Evolutionary conservation across 768 basidiomycete genomes (phyloP).

Genomic region (Tylopilus plumbeoviolaceoides): DNA sequence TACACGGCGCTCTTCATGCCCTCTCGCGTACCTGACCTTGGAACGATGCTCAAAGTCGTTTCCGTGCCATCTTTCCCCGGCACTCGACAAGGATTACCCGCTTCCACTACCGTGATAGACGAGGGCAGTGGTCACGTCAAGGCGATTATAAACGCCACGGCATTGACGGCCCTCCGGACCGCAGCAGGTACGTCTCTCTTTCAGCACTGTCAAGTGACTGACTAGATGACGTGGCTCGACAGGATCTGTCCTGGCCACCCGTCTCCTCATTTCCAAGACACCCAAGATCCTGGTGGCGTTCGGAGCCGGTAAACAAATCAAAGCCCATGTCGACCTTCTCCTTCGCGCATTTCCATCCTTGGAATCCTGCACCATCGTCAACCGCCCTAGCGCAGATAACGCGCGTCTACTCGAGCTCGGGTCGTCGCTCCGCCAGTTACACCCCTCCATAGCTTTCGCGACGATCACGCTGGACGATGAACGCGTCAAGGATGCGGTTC

Average conservation of each 20-base stretch:
- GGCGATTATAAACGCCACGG: slow-evolving; percentile 74
- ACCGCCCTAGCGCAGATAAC: slow-evolving; percentile 46
- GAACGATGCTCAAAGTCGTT: slow-evolving; percentile 78
- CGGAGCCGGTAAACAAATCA: slow-evolving; percentile 70
- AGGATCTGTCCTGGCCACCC: slow-evolving; percentile 70
- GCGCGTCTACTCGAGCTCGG: slow-evolving; percentile 42
- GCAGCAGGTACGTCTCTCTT: slow-evolving; percentile 57
- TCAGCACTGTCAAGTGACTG: not conserved
- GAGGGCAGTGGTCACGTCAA: slow-evolving; percentile 64
- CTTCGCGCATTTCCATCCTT: slow-evolving; percentile 56
- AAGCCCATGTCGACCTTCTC: slow-evolving; percentile 60
- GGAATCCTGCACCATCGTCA: slow-evolving; percentile 53
- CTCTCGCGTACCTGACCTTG: slow-evolving; percentile 48
- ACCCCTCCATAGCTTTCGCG: slow-evolving; percentile 24
- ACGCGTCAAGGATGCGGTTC: slow-evolving; percentile 11
- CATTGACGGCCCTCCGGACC: slow-evolving; percentile 75
- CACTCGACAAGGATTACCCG: slow-evolving; percentile 61
- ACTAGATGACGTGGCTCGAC: not conserved
- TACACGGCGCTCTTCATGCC: slow-evolving; percentile 84
- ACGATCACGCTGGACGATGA: slow-evolving; percentile 7
- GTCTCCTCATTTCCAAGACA: slow-evolving; percentile 40
- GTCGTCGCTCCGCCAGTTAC: slow-evolving; percentile 22
- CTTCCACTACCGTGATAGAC: slow-evolving; percentile 71
- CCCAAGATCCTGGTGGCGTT: slow-evolving; percentile 56
- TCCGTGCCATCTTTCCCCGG: slow-evolving; percentile 52